These are phyloP conservation scores for Scheffersomyces titani DNA, from an alignment of 1,139 yeast species.

Conservation along the genomic window DNA sequence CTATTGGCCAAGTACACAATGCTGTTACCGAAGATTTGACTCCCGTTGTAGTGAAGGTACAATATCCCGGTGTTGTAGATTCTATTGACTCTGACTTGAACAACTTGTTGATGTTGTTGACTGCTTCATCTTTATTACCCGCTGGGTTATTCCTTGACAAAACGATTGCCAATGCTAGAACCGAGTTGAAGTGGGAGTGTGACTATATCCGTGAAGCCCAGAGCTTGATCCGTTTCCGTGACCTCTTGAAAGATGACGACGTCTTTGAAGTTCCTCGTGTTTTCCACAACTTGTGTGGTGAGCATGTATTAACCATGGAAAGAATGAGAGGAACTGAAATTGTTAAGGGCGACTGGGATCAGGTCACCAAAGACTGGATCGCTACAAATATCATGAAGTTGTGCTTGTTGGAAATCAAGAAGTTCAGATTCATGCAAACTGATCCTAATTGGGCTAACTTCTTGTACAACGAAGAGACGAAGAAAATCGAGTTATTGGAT, in stretches of 20 bases:
- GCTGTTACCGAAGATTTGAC: slow-evolving; percentile 65
- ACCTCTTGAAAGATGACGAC: slow-evolving; percentile 62
- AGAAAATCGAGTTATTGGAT: slow-evolving; percentile 80
- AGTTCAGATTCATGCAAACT: slow-evolving; percentile 92
- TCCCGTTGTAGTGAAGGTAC: slow-evolving; percentile 95
- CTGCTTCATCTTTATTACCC: slow-evolving; percentile 87
- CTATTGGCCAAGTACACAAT: slow-evolving; percentile 93
- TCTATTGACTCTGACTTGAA: slow-evolving; percentile 93
- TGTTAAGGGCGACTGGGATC: slow-evolving; percentile 74
- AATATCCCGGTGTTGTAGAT: slow-evolving; percentile 96
- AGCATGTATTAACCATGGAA: slow-evolving; percentile 88
- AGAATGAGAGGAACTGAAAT: slow-evolving; percentile 82
- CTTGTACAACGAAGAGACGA: slow-evolving; percentile 66
- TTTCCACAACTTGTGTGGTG: slow-evolving; percentile 74
- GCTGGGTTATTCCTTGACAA: slow-evolving; percentile 90
- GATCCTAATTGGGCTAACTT: slow-evolving; percentile 99
- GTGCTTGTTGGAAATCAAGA: slow-evolving; percentile 81
- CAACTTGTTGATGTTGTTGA: slow-evolving; percentile 73
- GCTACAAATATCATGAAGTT: slow-evolving; percentile 86
- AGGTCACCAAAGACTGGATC: slow-evolving; percentile 74
- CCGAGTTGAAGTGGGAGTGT: slow-evolving; percentile 96
- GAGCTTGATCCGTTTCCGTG: slow-evolving; percentile 68
- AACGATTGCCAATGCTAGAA: slow-evolving; percentile 90
- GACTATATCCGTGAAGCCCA: slow-evolving; percentile 91
- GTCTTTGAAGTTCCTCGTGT: slow-evolving; percentile 82